phyloP scores from a whole-genome alignment of 805 yeast genomes.

The Candida dendrica region DNA sequence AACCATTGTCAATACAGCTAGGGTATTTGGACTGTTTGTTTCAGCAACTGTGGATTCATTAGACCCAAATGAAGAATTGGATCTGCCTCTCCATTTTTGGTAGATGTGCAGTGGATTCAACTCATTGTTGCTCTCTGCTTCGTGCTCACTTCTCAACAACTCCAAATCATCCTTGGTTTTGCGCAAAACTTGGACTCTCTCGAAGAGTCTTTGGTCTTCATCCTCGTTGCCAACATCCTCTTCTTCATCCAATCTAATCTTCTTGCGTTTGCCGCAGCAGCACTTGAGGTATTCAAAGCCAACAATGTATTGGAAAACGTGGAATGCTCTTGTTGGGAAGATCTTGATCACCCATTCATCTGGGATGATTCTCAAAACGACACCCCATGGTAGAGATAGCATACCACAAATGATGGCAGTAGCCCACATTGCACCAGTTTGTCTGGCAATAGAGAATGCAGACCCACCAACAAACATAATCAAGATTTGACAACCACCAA shows the following conservation, averaged over 20 bases:
- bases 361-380: conserved; percentile 71
- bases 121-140: conserved; percentile 6
- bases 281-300: conserved; percentile 13
- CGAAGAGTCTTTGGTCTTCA: conserved; percentile 13
- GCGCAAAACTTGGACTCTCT: conserved; percentile 25
- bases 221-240: conserved; percentile 7
- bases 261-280: conserved; percentile 5
- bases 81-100: conserved; percentile 20
- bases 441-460: conserved; percentile 77
- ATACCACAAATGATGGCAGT: conserved; percentile 79
- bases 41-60: conserved; percentile 7
- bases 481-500: conserved; percentile 77
- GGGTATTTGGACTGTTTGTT: conserved; percentile 15
- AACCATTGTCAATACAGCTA: conserved; percentile 42
- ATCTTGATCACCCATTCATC: conserved; percentile 61
- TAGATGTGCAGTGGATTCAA: conserved; percentile 19
- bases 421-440: conserved; percentile 85
- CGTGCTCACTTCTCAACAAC: conserved; percentile 14
- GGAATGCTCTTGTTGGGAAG: conserved; percentile 50
- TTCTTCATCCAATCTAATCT: conserved; percentile 1
- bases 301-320: conserved; percentile 8
- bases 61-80: conserved; percentile 8
- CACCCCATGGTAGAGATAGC: conserved; percentile 74
- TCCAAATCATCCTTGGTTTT: conserved; percentile 24
- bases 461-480: conserved; percentile 98